Evolutionary conservation across 2,329 filamentous ascomycete species (phyloP), one percentile per base, ranked within the genome.

Genomic region (Ceratocystis ficicola): DNA sequence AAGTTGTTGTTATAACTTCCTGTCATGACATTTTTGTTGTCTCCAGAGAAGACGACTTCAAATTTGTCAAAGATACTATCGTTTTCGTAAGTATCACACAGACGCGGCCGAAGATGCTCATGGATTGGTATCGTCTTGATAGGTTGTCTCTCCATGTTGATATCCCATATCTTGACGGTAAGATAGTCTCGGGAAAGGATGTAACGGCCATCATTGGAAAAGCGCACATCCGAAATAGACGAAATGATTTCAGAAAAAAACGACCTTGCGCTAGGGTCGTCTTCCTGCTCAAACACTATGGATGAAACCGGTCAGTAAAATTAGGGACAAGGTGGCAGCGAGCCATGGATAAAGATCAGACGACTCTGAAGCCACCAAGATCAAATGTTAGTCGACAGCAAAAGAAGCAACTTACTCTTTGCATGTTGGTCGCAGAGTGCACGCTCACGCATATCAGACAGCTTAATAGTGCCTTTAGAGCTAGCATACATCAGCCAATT

Each of bases 401-500:
- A 62, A 55, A 44, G 68, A 30, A 68, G 25, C 46, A 50, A 68
- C 71, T 67, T 83, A 97, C 94, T 81, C 78, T 99, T 99, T 20
- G 91, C 87, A 74, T 99, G 94, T 73, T 95, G 86, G 74, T 99
- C 94, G 73, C 94, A 99, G 64, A 99, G 80, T 36, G 94, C 94
- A 73, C 91, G 95, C 80, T 96, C 89, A 72, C 94, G 86, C 94
- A 99, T 99, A 73, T 99, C 94, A 61, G 94, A 94, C 72, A 99
- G 81, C 79, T 99, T 99, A 79, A 99, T 97, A 44, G 94, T 97
- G 68, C 94, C 94, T 77, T 99, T 99, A 68, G 92, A 96, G 76
- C 93, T 97, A 71, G 94, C 94, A 75, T 97, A 99, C 93, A 99
- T 99, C 79, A 99, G 97, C 91, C 90, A 96, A 77, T 99, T 97